Evolutionary conservation across 352 stramenopile genomes (phyloP).

Genomic region (Phytophthora fragariae): DNA sequence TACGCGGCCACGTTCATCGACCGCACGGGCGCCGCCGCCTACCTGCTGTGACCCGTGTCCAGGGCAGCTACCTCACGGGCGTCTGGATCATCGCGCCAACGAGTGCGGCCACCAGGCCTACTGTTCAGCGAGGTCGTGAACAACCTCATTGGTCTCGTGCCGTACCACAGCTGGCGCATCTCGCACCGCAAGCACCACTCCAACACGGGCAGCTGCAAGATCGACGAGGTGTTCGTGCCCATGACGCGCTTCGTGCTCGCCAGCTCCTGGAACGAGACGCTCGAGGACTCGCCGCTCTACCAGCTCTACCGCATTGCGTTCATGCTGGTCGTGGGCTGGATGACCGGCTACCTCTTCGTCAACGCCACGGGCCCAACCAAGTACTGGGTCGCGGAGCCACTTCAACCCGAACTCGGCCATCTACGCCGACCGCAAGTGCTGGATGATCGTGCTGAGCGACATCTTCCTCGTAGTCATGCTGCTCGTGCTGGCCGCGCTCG

Average conservation of each 20-base stretch:
- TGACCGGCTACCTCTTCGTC: slow-evolving; percentile 97
- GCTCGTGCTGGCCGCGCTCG: slow-evolving; percentile 56
- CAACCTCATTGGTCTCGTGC: slow-evolving; percentile 96
- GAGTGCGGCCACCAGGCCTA: slow-evolving; percentile 98
- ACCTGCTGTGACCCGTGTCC: slow-evolving; percentile 91
- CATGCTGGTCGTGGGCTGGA: slow-evolving; percentile 96
- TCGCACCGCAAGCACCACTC: slow-evolving; percentile 97
- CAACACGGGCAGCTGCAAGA: slow-evolving; percentile 94
- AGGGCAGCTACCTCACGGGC: slow-evolving; percentile 97
- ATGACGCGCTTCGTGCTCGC: slow-evolving; percentile 76
- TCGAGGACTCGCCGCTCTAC: slow-evolving; percentile 95
- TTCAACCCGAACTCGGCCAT: slow-evolving; percentile 96
- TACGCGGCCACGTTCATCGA: no score
- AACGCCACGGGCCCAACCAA: slow-evolving; percentile 94
- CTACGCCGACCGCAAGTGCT: slow-evolving; percentile 93
- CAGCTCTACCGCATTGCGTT: slow-evolving; percentile 95
- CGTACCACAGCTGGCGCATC: slow-evolving; percentile 98
- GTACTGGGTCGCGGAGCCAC: slow-evolving; percentile 92
- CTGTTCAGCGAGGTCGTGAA: slow-evolving; percentile 94
- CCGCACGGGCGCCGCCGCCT: slow-evolving; percentile 49
- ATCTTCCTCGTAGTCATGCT: slow-evolving; percentile 87
- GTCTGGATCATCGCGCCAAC: slow-evolving; percentile 98
- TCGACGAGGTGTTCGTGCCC: slow-evolving; percentile 98
- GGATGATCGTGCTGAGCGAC: slow-evolving; percentile 95
- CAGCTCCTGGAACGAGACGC: slow-evolving; percentile 70